Base-by-base conservation (phyloP, 139 green algal genomes). In the Micromonas commoda region DNA sequence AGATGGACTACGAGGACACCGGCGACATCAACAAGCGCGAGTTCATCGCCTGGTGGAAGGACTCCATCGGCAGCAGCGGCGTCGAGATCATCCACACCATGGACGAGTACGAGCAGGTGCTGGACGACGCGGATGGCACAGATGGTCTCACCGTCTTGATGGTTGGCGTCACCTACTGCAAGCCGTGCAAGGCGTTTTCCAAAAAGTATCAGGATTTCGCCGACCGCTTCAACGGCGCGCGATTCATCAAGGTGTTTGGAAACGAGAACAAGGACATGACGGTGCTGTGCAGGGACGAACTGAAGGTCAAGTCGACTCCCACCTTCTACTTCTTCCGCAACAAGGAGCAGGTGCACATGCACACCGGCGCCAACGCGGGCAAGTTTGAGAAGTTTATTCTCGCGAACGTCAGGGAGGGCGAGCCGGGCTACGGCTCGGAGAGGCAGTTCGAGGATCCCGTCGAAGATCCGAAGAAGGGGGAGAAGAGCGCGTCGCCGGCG, bases 101-200 rank as follows among this genome's bases (percentile, higher is more conserved):
- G 68, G 29, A 29, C 2, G 66, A 68, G n/a, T 77, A 72, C 21
- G 64, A 81, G 6, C 64, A 84, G 29, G 73, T 78, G 3, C 39
- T 84, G 20, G 33, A 67, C 21, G 80, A 84, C 53, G 71, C 77
- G 33, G 37, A 38, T n/a, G 33, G 39, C n/a, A 64, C 34, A 1
- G 74, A 71, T 16, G 54, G 74, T 9, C 3, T 77, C 28, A 37
- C 79, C 6, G 68, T 82, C 4, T n/a, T 85, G 31, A 34, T 74
- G 78, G 81, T 85, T 24, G 77, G 77, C 21, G 79, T 85, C 70
- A 85, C 81, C 2, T 79, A 45, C 33, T 85, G 81, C 81, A 68
- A 61, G 63, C 81, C 81, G 37, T 85, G 81, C 76, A 82, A 82
- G 69, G 54, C 51, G 29, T 82, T 85, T 67, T 29, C 39, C 0